Base-by-base conservation (phyloP, 2,329 filamentous ascomycete genomes). In the Calycina herbarum region DNA sequence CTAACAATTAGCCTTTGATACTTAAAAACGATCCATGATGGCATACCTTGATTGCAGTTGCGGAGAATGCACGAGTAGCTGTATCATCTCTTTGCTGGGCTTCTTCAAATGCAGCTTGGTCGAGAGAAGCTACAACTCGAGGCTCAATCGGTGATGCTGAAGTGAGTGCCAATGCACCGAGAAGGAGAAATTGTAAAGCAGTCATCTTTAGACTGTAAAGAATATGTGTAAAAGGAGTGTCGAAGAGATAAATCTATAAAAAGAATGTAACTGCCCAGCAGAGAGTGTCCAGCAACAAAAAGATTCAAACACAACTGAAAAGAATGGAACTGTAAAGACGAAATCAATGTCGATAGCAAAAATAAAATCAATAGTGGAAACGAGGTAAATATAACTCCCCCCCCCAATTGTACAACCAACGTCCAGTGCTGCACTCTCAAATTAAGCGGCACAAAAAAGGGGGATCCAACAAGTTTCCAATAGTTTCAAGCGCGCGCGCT, bases 31-130 rank as follows among this genome's bases (percentile, higher is more conserved):
- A 5, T 38, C 35, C 17, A 54, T 1, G 20, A 24, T 33, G 11
- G 57, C 64, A 48, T 71, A 78, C 78, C 76, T 79, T 77, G 69
- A 82, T 80, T 27, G 77, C 73, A 13, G 76, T 76, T 11, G 73
- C 72, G 0, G 79, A 77, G 63, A 80, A 79, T 1, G 79, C 78
- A 58, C 77, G 76, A 1, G 76, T 79, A 13, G 80, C 80, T n/a
- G 77, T 80, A 61, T 74, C 71, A 67, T 82, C 80, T 40, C 76
- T 74, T 64, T 77, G 74, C 31, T 82, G 80, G 24, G 80, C 80
- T 69, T 82, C 78, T 51, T 76, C 76, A 62, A 79, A 79, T 35
- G 79, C 78, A 45, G 73, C 74, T 66, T 78, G 74, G 57, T 81
- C 72, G 33, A 81, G 73, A 51, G 76, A 68, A 29, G 73, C 65